Conservation (phyloP, 768 basidiomycete species). For the Guyanaporus albipodus region DNA sequence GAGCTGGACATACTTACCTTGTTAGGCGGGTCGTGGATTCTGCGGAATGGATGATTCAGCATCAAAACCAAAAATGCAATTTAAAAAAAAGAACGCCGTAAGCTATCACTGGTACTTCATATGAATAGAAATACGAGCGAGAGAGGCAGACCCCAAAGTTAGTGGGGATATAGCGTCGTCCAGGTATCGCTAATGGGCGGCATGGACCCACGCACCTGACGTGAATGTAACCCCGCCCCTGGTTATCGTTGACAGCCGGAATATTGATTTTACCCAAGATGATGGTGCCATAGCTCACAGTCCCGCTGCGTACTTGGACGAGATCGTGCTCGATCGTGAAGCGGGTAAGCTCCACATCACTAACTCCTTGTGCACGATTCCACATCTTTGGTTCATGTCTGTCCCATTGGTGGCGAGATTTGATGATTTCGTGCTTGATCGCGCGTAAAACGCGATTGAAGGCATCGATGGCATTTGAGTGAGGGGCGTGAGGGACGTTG, state of each 20-base stretch:
- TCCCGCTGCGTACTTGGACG: constrained; percentile 47
- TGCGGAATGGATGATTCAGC: constrained; percentile 28
- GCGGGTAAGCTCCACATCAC: constrained; percentile 47
- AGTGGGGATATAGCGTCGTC: constrained; percentile 1
- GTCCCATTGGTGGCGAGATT: constrained; percentile 68
- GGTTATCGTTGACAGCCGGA: constrained; percentile 58
- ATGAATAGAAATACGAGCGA: constrained; percentile 3
- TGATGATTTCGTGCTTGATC: constrained; percentile 65
- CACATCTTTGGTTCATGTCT: constrained; percentile 60
- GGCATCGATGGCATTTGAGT: constrained; percentile 57
- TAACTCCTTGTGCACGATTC: constrained; percentile 50
- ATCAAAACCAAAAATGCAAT: not conserved
- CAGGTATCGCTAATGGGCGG: not conserved
- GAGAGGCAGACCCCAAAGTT: constrained; percentile 8
- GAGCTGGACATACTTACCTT: constrained; percentile 39
- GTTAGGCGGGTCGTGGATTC: constrained; percentile 75
- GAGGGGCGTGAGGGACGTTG: constrained; percentile 59
- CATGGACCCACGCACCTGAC: constrained; percentile 49
- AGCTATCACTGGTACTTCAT: constrained; percentile 8
- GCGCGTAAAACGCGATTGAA: constrained; percentile 50
- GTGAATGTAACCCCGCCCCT: constrained; percentile 64
- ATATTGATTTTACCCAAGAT: constrained; percentile 75
- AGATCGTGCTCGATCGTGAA: constrained; percentile 49
- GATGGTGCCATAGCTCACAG: constrained; percentile 64
- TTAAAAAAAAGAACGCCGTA: constrained; percentile 8